phyloP scores from a whole-genome alignment of 257 asterid genomes.

The Nicotiana noctiflora region DNA sequence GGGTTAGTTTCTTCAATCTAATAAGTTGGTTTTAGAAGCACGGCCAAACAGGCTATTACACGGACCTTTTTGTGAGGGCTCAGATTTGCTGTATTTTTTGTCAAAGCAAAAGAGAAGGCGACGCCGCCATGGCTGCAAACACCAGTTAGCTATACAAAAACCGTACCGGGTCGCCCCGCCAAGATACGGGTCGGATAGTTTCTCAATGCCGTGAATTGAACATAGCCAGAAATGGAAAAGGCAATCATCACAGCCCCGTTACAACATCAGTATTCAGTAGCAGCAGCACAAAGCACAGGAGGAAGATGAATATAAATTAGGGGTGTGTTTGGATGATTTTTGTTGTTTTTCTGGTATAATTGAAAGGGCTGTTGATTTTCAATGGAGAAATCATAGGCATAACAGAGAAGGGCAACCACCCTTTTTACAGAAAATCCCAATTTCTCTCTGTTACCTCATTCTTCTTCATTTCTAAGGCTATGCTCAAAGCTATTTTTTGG shows the following conservation, averaged over 20 bases:
- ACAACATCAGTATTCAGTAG: not conserved
- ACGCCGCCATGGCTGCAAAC: not conserved
- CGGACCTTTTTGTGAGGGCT: not conserved
- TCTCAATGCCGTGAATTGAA: not conserved
- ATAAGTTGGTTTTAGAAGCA: too few species aligned
- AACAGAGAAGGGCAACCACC: not conserved
- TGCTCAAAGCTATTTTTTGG: not conserved
- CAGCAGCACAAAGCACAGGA: not conserved
- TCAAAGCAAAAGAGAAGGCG: not conserved
- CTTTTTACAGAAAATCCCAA: not conserved
- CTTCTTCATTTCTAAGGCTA: not conserved
- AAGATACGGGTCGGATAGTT: not conserved
- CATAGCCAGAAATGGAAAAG: not conserved
- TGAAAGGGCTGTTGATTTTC: not conserved
- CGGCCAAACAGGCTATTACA: too few species aligned
- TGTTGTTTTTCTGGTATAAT: not conserved
- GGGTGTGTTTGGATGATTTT: not conserved
- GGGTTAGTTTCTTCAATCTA: too few species aligned
- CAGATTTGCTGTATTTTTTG: not conserved
- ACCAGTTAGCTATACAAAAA: not conserved
- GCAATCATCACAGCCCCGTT: not conserved
- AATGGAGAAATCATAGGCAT: not conserved
- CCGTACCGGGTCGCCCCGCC: not conserved
- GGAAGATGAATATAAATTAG: not conserved
- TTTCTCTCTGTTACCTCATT: slow-evolving; percentile 1